Percentiles rank a stretch among this genome's conserved stretches.
Evolutionary conservation across 108 stramenopile species (phyloP).

Genomic region (Nitzschia putrida): DNA sequence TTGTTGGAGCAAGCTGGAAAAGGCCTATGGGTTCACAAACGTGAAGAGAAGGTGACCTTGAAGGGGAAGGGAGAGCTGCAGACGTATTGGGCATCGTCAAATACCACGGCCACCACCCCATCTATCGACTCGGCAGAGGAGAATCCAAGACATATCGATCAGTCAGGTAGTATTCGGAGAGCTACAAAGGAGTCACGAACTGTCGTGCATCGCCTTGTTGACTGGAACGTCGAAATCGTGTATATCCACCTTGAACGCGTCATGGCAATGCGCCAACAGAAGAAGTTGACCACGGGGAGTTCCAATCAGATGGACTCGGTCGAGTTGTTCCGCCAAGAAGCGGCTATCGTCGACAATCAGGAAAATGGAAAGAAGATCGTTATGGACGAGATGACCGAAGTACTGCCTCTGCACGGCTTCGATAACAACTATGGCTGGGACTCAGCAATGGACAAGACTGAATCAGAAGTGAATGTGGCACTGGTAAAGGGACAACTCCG

Average conservation of each 20-base stretch:
- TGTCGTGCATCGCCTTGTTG: background rate
- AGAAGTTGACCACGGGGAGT: background rate
- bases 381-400: background rate
- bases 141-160: background rate
- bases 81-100: background rate
- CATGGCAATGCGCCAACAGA: background rate
- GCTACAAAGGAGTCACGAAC: background rate
- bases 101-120: background rate
- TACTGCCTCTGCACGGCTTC: background rate
- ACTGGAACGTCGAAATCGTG: slow-evolving; percentile 12
- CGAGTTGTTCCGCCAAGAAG: background rate
- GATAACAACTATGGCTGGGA: too few species aligned
- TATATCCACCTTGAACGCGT: slow-evolving; percentile 1
- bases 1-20: slow-evolving; percentile 2
- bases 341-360: background rate
- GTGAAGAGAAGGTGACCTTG: slow-evolving; percentile 1
- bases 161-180: background rate
- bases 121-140: background rate
- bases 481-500: too few species aligned
- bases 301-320: background rate
- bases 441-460: too few species aligned
- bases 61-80: slow-evolving; percentile 9
- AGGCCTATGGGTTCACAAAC: background rate
- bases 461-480: too few species aligned
- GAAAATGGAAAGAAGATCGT: background rate